Evolutionary conservation across 1,139 yeast species (phyloP), one percentile per base, ranked within the genome.

Genomic region (Yamadazyma triangularis): DNA sequence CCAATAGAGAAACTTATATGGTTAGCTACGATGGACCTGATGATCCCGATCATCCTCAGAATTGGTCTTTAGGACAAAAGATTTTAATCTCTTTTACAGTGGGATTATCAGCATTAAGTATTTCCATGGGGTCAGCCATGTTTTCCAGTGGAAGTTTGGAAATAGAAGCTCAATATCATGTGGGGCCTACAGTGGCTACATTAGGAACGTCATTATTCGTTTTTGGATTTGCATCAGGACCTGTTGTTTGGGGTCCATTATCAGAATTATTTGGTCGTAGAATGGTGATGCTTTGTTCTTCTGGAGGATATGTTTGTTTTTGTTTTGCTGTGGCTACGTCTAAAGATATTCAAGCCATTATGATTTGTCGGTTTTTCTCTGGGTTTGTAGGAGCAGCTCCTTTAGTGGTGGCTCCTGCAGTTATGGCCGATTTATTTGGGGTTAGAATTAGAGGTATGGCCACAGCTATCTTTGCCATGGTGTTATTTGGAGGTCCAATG

Each of bases 71-170:
- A 16, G 23, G 28, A 21, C 51, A 47, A 19, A 70, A 70, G 41
- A 13, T 61, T 4, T 18, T 43, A 3, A 48, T 45, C 10, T 50
- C 58, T 28, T 36, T 42, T 3, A 45, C 56, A 13, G 53, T 64
- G n/a, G 70, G 60, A 7, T 47, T 55, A 33, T 35, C 52, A 25
- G 68, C 70, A 1, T 50, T 64, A 31, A 41, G 56, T 15, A 54
- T 58, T 74, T 82, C 53, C 70, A 79, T 44, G 57, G 70, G 70
- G 22, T 60, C 68, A 9, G 70, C 71, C 24, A 57, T 65, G 56
- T 64, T 64, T 39, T 51, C 70, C 3, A 60, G 52, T 24, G 50
- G 59, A 7, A 36, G 52, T 11, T 37, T 38, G 4, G 49, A 44
- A 7, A 38, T 65, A 7, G 44, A 47, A 50, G 38, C 36, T 29